Evolutionary conservation across 1,139 yeast species (phyloP).

Genomic region (Scheffersomyces stambukii): DNA sequence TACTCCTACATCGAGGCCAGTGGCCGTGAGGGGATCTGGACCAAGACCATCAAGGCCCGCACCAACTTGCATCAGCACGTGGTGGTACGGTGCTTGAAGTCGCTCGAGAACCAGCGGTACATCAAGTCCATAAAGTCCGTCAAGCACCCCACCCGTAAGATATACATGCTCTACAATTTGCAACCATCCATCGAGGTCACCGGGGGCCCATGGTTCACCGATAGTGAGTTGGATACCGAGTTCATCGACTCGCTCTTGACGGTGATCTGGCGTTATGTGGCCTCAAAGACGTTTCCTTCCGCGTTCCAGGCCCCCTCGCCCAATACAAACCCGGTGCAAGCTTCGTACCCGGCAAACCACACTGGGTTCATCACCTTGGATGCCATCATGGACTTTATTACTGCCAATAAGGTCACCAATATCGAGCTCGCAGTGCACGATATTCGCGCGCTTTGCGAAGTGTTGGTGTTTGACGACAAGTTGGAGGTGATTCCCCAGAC

Average conservation of each 20-base stretch:
- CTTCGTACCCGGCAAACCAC: slow-evolving; percentile 51
- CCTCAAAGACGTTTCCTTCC: slow-evolving; percentile 69
- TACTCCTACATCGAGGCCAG: slow-evolving; percentile 89
- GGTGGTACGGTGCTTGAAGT: slow-evolving; percentile 78
- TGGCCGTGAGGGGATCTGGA: slow-evolving; percentile 96
- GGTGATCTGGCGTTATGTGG: slow-evolving; percentile 85
- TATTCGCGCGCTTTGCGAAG: slow-evolving; percentile 81
- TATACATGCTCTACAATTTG: slow-evolving; percentile 88
- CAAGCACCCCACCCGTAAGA: slow-evolving; percentile 93
- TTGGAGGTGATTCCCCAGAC: slow-evolving; percentile 54
- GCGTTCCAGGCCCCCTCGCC: slow-evolving; percentile 46
- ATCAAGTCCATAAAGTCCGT: slow-evolving; percentile 91
- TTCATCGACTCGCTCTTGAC: slow-evolving; percentile 80
- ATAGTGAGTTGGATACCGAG: slow-evolving; percentile 89
- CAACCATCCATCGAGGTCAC: slow-evolving; percentile 95
- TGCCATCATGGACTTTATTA: slow-evolving; percentile 72
- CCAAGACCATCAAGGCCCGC: slow-evolving; percentile 84
- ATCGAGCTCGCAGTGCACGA: slow-evolving; percentile 75
- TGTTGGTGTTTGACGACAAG: slow-evolving; percentile 80
- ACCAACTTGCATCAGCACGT: slow-evolving; percentile 93
- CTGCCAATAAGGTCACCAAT: slow-evolving; percentile 70
- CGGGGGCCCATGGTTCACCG: slow-evolving; percentile 99
- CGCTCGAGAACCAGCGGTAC: slow-evolving; percentile 76
- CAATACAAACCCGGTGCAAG: slow-evolving; percentile 23
- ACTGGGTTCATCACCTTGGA: slow-evolving; percentile 66